Evolutionary conservation across 306 rosid genomes (phyloP).

Genomic region (Quercus mongolica): DNA sequence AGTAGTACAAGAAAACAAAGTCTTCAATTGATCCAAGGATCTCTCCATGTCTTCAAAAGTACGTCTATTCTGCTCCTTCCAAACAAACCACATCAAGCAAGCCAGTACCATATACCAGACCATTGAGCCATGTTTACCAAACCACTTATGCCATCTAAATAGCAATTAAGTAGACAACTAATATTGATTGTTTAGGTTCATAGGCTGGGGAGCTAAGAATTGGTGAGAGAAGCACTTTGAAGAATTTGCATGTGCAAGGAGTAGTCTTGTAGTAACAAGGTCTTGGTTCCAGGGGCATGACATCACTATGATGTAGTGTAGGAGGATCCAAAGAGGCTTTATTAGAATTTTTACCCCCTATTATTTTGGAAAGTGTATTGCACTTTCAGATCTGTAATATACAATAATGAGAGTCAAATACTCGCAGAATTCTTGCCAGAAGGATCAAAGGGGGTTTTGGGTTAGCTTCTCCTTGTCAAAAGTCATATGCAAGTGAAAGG

Average conservation of each 20-base stretch:
- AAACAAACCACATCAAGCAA: too few relatives aligned
- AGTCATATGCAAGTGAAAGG: neutral
- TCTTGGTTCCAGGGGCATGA: neutral
- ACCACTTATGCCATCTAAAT: too few relatives aligned
- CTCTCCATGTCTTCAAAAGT: too few relatives aligned
- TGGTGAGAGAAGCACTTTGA: neutral
- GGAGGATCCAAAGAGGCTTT: neutral
- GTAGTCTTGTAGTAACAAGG: neutral
- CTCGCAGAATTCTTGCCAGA: neutral
- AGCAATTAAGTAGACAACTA: neutral
- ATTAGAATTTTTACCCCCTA: neutral
- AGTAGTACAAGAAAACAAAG: too few relatives aligned
- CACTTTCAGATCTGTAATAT: neutral
- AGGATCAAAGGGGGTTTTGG: neutral
- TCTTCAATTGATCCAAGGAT: too few relatives aligned
- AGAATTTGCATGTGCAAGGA: neutral
- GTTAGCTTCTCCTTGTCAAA: neutral
- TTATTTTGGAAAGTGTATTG: neutral
- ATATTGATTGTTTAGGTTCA: neutral
- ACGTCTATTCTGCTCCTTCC: too few relatives aligned
- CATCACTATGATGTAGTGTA: neutral
- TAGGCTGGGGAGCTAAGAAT: neutral
- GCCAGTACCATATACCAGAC: too few relatives aligned
- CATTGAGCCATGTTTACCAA: too few relatives aligned
- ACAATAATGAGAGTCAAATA: neutral